Percentiles rank a stretch among this genome's conserved stretches.
Evolutionary conservation across 1,284 basidiomycete genomes (phyloP).

Genomic region (Volvariella surrecta): DNA sequence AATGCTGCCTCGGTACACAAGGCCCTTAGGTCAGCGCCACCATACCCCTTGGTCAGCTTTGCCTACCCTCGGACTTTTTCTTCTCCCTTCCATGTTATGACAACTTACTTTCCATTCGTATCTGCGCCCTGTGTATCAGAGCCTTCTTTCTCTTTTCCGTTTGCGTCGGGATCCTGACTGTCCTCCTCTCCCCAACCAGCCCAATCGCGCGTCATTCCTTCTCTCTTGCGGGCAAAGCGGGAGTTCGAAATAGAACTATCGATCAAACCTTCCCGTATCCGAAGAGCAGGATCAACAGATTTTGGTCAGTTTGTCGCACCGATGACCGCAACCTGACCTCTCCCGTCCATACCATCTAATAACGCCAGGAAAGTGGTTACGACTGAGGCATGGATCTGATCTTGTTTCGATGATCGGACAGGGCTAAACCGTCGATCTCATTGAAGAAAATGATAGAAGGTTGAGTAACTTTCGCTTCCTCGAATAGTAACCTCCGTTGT

Average conservation of each 20-base stretch:
- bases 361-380: constrained; percentile 94
- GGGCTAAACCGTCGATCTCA: constrained; percentile 99
- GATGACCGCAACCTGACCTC: constrained; percentile 96
- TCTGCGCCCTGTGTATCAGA: neutral
- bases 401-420: constrained; percentile 95
- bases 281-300: constrained; percentile 91
- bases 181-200: constrained; percentile 69
- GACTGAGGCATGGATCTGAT: constrained; percentile 98
- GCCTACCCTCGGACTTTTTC: constrained; percentile 54
- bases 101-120: neutral
- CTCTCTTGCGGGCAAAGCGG: constrained; percentile 82
- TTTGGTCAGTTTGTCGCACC: constrained; percentile 98
- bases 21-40: constrained; percentile 92
- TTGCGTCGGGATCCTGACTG: constrained; percentile 29
- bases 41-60: constrained; percentile 94
- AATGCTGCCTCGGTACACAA: constrained; percentile 94
- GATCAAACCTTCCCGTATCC: constrained; percentile 92
- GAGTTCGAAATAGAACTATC: constrained; percentile 97
- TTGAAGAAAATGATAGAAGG: constrained; percentile 97
- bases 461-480: constrained; percentile 89
- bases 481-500: constrained; percentile 91
- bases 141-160: constrained; percentile 34
- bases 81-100: constrained; percentile 21
- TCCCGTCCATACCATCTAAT: constrained; percentile 99
- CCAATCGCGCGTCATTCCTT: constrained; percentile 92